phyloP scores from a whole-genome alignment of 306 rosid genomes.

The Vigna angularis region DNA sequence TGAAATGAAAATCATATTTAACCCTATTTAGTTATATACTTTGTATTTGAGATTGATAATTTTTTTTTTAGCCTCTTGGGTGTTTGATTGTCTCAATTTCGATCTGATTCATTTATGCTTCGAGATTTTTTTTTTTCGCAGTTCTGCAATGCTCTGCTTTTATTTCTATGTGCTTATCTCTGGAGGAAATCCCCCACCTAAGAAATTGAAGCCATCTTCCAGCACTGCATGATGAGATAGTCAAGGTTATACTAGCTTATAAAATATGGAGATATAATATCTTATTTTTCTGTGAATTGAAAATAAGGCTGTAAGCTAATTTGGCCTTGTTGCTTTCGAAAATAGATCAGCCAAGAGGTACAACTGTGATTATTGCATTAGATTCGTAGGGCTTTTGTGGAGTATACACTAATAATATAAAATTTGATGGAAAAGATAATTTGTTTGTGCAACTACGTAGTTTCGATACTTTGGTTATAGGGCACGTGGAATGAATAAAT shows the following conservation, averaged over 20 bases:
- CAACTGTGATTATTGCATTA: conserved; percentile 32
- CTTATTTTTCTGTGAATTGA: conserved; percentile 41
- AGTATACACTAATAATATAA: conserved; percentile 14
- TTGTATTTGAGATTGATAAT: conserved; percentile 24
- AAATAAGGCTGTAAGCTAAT: conserved; percentile 38
- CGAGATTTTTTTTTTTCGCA: conserved; percentile 41
- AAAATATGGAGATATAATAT: conserved; percentile 15
- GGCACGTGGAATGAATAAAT: not conserved
- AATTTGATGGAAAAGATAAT: conserved; percentile 35
- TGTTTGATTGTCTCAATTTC: conserved; percentile 13
- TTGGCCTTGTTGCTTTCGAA: conserved; percentile 31
- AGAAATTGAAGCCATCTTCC: conserved; percentile 76
- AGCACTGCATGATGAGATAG: conserved; percentile 56
- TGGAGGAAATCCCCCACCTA: conserved; percentile 97
- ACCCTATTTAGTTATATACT: conserved; percentile 10
- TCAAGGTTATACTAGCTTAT: conserved; percentile 33
- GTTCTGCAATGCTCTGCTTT: conserved; percentile 96
- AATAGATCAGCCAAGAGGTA: conserved; percentile 40
- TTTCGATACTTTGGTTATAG: conserved; percentile 13
- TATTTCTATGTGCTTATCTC: conserved; percentile 73
- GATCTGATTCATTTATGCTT: conserved; percentile 26
- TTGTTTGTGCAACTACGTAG: conserved; percentile 15
- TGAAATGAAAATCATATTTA: too few species aligned
- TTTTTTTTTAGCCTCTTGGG: conserved; percentile 23
- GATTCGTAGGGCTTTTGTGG: conserved; percentile 33